phyloP scores from a whole-genome alignment of 495 filamentous ascomycete species.

The Penicillium bovifimosum region DNA sequence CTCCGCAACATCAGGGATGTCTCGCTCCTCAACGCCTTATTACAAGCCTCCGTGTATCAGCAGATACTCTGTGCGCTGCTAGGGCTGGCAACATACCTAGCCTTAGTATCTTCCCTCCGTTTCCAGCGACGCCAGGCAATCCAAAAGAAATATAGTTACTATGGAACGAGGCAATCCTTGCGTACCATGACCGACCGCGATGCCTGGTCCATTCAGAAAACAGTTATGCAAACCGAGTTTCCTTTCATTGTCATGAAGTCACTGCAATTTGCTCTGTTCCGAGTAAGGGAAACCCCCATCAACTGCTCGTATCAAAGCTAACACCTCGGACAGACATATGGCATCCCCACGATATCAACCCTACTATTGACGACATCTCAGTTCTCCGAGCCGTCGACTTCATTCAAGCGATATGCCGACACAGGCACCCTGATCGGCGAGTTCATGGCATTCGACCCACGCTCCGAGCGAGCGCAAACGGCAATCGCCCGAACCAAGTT shows the following conservation, averaged over 20 bases:
- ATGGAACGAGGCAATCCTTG: slow-evolving; percentile 42
- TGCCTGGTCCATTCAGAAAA: slow-evolving; percentile 50
- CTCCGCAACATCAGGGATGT: not conserved
- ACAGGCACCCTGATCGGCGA: slow-evolving; percentile 55
- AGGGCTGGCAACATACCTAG: slow-evolving; percentile 17
- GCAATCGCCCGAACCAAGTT: slow-evolving; percentile 63
- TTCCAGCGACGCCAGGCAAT: slow-evolving; percentile 41
- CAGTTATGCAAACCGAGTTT: slow-evolving; percentile 47
- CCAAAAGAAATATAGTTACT: slow-evolving; percentile 40
- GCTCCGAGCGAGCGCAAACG: slow-evolving; percentile 43
- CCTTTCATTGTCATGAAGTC: slow-evolving; percentile 48
- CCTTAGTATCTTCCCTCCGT: slow-evolving; percentile 33
- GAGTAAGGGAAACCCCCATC: slow-evolving; percentile 26
- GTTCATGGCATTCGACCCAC: slow-evolving; percentile 43
- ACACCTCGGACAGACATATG: slow-evolving; percentile 53
- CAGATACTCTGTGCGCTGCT: slow-evolving; percentile 4
- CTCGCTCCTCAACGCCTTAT: not conserved
- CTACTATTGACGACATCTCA: slow-evolving; percentile 54
- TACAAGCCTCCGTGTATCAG: not conserved
- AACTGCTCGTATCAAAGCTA: not conserved
- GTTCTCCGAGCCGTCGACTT: slow-evolving; percentile 44
- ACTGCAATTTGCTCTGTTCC: slow-evolving; percentile 60
- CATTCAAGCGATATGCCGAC: slow-evolving; percentile 59
- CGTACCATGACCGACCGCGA: slow-evolving; percentile 53
- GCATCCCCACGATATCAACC: slow-evolving; percentile 56